Evolutionary conservation across 2,329 filamentous ascomycete species (phyloP), one percentile per base, ranked within the genome.

Genomic region (Colletotrichum tabaci): DNA sequence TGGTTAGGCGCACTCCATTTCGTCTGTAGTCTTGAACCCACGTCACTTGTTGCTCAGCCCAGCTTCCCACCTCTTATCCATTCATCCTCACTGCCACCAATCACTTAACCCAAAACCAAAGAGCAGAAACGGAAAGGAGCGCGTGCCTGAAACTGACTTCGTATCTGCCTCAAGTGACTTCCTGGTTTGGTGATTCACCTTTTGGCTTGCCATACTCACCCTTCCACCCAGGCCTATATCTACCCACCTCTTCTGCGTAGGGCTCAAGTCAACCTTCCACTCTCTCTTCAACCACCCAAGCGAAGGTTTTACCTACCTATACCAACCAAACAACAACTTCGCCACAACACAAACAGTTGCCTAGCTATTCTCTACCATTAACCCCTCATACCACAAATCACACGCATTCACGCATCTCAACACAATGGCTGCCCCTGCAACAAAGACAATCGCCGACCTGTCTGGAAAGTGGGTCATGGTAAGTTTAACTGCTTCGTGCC

Each of bases 381-480:
- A 35, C 30, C n/a, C n/a, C 42, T 30, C 30, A 40, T 35, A 40
- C 46, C 35, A 50, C 10, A 38, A 21, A n/a, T n/a, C 44, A 42
- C 16, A 21, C 60, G 21, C 23, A 42, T 13, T 26, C 52, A 60
- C 12, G 52, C 58, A 18, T 44, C 68, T 26, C n/a, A 21, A 60
- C 44, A 66, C 44, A 61, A 95, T 95, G 93, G 92, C 93, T 74
- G 92, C 92, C 73, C 93, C 93, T 67, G 81, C 87, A 63, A 86
- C 87, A 73, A 89, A 92, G 84, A 93, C 87, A 61, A 87, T 91
- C 76, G 87, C 87, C 74, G 87, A 94, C 84, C 87, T 95, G 76
- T 90, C 82, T 76, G 93, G 93, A 74, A 89, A 87, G 78, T 95
- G 91, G 87, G 80, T 86, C 70, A 88, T 95, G 87, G 92, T 94